phyloP scores from a whole-genome alignment of 208 protist species.

The Trypanosoma grayi region DNA sequence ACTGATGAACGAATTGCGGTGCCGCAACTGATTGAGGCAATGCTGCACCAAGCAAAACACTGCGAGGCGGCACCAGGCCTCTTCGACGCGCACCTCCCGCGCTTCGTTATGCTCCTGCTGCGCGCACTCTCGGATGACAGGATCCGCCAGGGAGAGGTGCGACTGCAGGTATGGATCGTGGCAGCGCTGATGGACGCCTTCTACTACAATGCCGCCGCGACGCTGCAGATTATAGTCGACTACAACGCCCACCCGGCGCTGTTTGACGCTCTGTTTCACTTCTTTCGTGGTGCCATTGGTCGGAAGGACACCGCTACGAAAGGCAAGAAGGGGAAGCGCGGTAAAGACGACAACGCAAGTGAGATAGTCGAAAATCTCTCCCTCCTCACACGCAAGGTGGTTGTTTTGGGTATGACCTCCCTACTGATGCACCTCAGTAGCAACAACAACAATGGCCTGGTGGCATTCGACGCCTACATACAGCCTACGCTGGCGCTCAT shows the following conservation, averaged over 20 bases:
- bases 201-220: conserved; percentile 76
- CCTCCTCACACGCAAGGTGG: conserved; percentile 80
- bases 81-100: conserved; percentile 57
- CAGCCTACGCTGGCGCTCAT: conserved; percentile 44
- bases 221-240: conserved; percentile 50
- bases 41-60: conserved; percentile 85
- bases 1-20: conserved; percentile 56
- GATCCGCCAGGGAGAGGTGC: conserved; percentile 44
- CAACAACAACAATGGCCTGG: conserved; percentile 1
- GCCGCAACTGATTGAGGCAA: conserved; percentile 78
- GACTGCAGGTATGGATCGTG: conserved; percentile 74
- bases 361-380: conserved; percentile 66
- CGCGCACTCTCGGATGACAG: conserved; percentile 64
- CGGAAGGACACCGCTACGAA: conserved; percentile 30
- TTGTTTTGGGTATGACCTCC: conserved; percentile 60
- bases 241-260: conserved; percentile 63
- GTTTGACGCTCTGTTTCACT: conserved; percentile 70
- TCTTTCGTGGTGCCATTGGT: conserved; percentile 46
- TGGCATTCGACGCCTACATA: conserved; percentile 41
- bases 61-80: conserved; percentile 30
- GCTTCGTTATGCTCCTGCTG: conserved; percentile 64
- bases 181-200: conserved; percentile 84
- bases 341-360: conserved; percentile 27
- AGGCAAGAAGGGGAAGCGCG: conserved; percentile 29
- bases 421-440: conserved; percentile 31